A percentile compares a stretch with the other conserved stretches of the same genome.
Conservation (phyloP, 2,329 filamentous ascomycete species). For the Neofusicoccum parvum region DNA sequence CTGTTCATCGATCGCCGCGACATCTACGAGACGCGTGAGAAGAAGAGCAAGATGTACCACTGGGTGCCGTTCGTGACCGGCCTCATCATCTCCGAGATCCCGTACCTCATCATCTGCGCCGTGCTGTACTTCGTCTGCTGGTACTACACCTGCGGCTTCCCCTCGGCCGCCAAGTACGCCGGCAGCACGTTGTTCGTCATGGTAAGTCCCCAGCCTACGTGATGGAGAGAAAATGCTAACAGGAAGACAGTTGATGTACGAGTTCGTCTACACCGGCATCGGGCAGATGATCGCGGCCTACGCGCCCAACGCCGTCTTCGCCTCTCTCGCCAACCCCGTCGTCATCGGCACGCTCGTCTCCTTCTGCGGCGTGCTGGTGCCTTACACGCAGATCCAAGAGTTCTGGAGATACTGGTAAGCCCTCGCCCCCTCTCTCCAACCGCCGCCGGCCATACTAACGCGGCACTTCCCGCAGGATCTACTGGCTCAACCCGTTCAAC, state of each 20-base stretch:
- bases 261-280: conserved; percentile 56
- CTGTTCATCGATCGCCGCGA: conserved; percentile 47
- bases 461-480: conserved; percentile 24
- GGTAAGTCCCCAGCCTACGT: not conserved
- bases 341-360: conserved; percentile 35
- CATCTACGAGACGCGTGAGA: conserved; percentile 23
- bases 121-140: conserved; percentile 50
- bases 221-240: conserved; percentile 28
- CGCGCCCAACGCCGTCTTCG: conserved; percentile 47
- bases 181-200: conserved; percentile 46
- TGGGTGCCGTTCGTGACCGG: conserved; percentile 22
- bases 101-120: conserved; percentile 49
- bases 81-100: conserved; percentile 49
- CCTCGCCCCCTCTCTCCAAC: not conserved
- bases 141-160: conserved; percentile 46
- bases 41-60: conserved; percentile 23
- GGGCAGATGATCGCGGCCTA: conserved; percentile 58
- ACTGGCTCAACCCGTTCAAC: conserved; percentile 47
- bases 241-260: conserved; percentile 51
- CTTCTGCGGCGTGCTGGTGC: conserved; percentile 40
- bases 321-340: conserved; percentile 48
- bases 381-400: conserved; percentile 34
- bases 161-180: conserved; percentile 46
- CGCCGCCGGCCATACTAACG: too few relatives aligned
- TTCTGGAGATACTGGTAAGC: conserved; percentile 43